These are phyloP conservation scores for Pisolithus tinctorius DNA, from an alignment of 768 basidiomycete genomes.

Conservation along the genomic window DNA sequence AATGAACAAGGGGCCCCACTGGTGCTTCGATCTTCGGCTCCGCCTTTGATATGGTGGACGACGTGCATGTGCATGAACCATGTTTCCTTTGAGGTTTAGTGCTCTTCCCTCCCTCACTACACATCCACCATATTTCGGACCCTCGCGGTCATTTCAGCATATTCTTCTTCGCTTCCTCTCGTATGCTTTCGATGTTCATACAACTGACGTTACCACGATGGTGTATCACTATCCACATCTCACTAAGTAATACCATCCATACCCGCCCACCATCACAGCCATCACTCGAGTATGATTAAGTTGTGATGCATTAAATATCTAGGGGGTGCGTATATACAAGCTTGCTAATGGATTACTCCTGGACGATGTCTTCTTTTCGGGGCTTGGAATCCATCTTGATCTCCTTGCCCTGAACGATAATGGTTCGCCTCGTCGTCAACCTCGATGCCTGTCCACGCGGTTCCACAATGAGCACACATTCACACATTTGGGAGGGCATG, in stretches of 20 bases:
- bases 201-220: background rate
- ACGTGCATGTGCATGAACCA: slow-evolving; percentile 3
- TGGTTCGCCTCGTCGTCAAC: slow-evolving; percentile 80
- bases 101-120: slow-evolving; percentile 4
- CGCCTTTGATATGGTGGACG: no score
- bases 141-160: slow-evolving; percentile 16
- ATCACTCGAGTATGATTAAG: background rate
- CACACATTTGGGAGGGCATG: background rate
- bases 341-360: slow-evolving; percentile 39
- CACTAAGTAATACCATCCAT: background rate
- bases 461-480: slow-evolving; percentile 1
- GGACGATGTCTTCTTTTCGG: slow-evolving; percentile 95
- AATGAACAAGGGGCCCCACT: background rate
- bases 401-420: slow-evolving; percentile 80
- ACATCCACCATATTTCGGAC: background rate
- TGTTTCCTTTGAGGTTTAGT: slow-evolving; percentile 1
- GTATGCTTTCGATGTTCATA: background rate
- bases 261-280: background rate
- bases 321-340: background rate
- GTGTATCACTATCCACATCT: background rate
- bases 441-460: slow-evolving; percentile 52
- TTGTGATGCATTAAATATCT: background rate
- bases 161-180: background rate
- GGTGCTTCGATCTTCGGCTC: background rate
- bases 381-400: slow-evolving; percentile 67